A percentile compares a stretch with the other conserved stretches of the same genome.
Evolutionary conservation across 345 rosid species (phyloP).

Genomic region (Murraya koenigii): DNA sequence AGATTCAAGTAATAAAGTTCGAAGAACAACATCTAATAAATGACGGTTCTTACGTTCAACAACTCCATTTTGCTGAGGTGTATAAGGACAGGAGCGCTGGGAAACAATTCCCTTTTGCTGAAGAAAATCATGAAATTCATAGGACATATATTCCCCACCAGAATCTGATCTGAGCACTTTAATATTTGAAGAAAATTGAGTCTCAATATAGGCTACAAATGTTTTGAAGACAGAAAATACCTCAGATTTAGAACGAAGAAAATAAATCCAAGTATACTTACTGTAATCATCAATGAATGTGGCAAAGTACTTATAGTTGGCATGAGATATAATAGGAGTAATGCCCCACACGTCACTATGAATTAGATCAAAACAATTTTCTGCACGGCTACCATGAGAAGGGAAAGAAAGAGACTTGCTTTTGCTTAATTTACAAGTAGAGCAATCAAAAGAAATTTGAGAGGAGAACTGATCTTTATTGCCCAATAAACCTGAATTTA

Average conservation of each 20-base stretch:
- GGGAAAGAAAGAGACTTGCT: constrained; percentile 5
- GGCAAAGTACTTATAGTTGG: constrained; percentile 2
- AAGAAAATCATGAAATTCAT: not conserved
- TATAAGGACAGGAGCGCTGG: constrained; percentile 1
- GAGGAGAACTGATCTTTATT: not conserved
- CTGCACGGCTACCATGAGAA: not conserved
- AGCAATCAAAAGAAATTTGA: not conserved
- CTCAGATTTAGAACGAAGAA: not conserved
- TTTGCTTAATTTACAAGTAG: constrained; percentile 1
- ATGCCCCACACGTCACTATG: not conserved
- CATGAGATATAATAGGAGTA: not conserved
- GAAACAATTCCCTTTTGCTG: not conserved
- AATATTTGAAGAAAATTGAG: not conserved
- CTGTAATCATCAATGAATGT: constrained; percentile 13
- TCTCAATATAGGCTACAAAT: not conserved
- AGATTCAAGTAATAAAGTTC: not conserved
- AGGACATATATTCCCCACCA: constrained; percentile 8
- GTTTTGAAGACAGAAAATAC: not conserved
- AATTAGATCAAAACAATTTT: constrained; percentile 1
- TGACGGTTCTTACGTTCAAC: constrained; percentile 1
- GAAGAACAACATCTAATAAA: constrained; percentile 12
- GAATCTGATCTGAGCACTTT: not conserved
- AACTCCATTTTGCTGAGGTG: constrained; percentile 1
- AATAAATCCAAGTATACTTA: not conserved
- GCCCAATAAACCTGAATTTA: not conserved